Evolutionary conservation across 2,329 filamentous ascomycete species (phyloP).

Genomic region (Cadophora sp.): DNA sequence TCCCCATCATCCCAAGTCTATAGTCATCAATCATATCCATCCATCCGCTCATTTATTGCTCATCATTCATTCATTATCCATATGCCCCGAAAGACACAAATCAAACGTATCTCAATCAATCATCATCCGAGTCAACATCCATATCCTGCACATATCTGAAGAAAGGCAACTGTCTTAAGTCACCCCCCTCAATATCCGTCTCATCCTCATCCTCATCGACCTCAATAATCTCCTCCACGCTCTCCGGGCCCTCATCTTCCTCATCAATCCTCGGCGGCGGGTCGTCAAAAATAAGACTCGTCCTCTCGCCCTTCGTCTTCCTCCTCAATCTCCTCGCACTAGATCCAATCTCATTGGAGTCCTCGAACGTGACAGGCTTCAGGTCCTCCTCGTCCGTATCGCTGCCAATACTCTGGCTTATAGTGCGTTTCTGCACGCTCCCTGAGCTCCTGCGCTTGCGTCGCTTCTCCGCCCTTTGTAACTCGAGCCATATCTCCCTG

Average conservation of each 20-base stretch:
- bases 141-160: slow-evolving; percentile 41
- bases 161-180: slow-evolving; percentile 40
- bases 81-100: not conserved
- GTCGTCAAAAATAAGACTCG: slow-evolving; percentile 46
- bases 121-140: slow-evolving; percentile 41
- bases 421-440: slow-evolving; percentile 43
- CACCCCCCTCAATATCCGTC: slow-evolving; percentile 29
- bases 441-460: slow-evolving; percentile 41
- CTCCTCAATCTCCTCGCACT: slow-evolving; percentile 45
- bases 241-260: slow-evolving; percentile 43
- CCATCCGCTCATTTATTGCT: slow-evolving; percentile 15
- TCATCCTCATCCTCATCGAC: slow-evolving; percentile 34
- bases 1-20: slow-evolving; percentile 18
- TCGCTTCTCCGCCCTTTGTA: slow-evolving; percentile 37
- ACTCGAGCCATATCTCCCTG: slow-evolving; percentile 39
- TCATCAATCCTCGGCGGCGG: slow-evolving; percentile 45
- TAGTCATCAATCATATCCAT: slow-evolving; percentile 30
- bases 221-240: slow-evolving; percentile 43
- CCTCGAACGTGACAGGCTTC: slow-evolving; percentile 39
- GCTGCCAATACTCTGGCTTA: slow-evolving; percentile 45
- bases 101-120: slow-evolving; percentile 25
- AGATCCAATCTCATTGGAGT: slow-evolving; percentile 42
- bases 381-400: slow-evolving; percentile 47
- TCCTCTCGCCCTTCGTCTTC: slow-evolving; percentile 41
- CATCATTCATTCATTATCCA: slow-evolving; percentile 21